phyloP scores from a whole-genome alignment of 495 filamentous ascomycete species.

The Daldinia grandis region DNA sequence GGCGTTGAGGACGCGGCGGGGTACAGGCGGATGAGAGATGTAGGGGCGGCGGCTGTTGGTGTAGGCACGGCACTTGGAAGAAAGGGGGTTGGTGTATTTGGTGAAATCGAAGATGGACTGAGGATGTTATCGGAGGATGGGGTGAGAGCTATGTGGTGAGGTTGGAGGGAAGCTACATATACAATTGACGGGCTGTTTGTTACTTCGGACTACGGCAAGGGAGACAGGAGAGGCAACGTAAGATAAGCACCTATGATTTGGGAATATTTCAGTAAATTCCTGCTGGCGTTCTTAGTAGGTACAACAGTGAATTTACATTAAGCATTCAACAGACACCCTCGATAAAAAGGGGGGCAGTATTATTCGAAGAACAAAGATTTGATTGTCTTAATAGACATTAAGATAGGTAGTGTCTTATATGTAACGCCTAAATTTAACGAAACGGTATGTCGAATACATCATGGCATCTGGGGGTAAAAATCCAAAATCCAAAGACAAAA shows the following conservation, averaged over 20 bases:
- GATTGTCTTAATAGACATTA: not conserved
- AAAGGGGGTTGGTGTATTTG: conserved; percentile 67
- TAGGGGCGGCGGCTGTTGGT: conserved; percentile 68
- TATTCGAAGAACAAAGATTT: not conserved
- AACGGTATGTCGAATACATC: not conserved
- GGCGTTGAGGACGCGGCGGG: conserved; percentile 68
- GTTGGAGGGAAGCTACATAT: not conserved
- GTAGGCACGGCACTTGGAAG: conserved; percentile 71
- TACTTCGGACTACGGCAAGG: too few relatives aligned
- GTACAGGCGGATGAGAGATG: conserved; percentile 67
- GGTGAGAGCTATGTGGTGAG: conserved; percentile 5
- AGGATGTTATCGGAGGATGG: not conserved
- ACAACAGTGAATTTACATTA: too few relatives aligned
- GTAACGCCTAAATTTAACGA: not conserved
- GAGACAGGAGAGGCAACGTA: too few relatives aligned
- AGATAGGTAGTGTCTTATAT: not conserved
- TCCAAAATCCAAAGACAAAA: too few relatives aligned
- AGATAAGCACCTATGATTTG: too few relatives aligned
- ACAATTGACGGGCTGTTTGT: too few relatives aligned
- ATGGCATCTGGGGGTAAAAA: not conserved
- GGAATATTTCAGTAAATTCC: too few relatives aligned
- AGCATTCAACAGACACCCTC: too few relatives aligned
- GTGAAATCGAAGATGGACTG: conserved; percentile 53
- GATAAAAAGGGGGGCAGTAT: too few relatives aligned
- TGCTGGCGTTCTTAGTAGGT: too few relatives aligned